These are phyloP conservation scores for Cladosporium austrohemisphaericum DNA, from an alignment of 2,329 filamentous ascomycete genomes.

Conservation along the genomic window DNA sequence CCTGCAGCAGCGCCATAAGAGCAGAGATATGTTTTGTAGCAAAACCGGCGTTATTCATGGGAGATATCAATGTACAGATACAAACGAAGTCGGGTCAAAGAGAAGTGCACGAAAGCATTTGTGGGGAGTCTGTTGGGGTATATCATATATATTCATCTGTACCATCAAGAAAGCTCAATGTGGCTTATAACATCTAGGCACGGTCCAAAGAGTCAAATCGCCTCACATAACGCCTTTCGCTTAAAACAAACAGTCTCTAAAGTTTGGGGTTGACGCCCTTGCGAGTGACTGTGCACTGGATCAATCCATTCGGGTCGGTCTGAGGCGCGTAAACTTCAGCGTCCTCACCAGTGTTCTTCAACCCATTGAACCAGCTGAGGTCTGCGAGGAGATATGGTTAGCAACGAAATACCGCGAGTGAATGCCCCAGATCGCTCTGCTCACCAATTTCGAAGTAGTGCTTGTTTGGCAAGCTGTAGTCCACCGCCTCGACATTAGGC, in stretches of 20 bases:
- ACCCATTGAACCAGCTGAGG: slow-evolving; percentile 90
- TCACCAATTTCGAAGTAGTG: slow-evolving; percentile 95
- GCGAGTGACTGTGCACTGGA: slow-evolving; percentile 83
- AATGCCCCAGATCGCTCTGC: slow-evolving; percentile 31
- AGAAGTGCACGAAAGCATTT: slow-evolving; percentile 11
- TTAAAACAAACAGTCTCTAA: too few relatives aligned
- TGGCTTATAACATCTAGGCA: too few relatives aligned
- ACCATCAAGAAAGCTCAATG: not conserved
- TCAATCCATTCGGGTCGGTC: slow-evolving; percentile 87
- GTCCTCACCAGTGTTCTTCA: slow-evolving; percentile 93
- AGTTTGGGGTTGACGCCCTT: slow-evolving; percentile 29
- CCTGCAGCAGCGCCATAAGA: slow-evolving; percentile 10
- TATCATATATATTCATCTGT: not conserved
- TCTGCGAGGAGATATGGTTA: slow-evolving; percentile 51
- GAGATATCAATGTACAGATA: slow-evolving; percentile 13
- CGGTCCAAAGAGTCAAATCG: too few relatives aligned
- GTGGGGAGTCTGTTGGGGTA: slow-evolving; percentile 3
- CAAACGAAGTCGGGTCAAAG: not conserved
- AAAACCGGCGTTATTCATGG: slow-evolving; percentile 18
- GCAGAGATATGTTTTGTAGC: not conserved
- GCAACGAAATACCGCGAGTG: not conserved
- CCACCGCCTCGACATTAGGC: slow-evolving; percentile 67
- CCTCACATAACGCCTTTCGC: too few relatives aligned
- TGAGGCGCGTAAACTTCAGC: slow-evolving; percentile 95
- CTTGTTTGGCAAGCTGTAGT: slow-evolving; percentile 91